Base-by-base conservation (phyloP, 2,329 filamentous ascomycete genomes). In the Dothidotthia symphoricarpi region DNA sequence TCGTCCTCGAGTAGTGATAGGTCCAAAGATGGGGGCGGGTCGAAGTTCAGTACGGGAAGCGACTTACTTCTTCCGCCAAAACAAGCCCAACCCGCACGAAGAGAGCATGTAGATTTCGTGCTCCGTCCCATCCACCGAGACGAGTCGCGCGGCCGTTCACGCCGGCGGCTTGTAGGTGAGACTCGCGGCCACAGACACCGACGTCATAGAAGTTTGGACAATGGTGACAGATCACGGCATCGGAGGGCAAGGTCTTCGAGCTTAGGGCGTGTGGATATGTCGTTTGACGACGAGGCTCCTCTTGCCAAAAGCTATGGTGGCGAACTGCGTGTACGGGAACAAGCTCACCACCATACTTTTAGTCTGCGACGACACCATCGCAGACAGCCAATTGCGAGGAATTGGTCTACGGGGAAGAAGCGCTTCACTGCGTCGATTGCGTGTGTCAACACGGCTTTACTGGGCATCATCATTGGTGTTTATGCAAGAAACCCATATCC, bases 381-480 rank as follows among this genome's bases (percentile, higher is more conserved):
- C 45, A 73, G 77, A 16, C 78, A 82, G 42, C 80, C 82, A 0
- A 81, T 88, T 53, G 84, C 85, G 19, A 76, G 85, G 57, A 83
- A 89, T 53, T 91, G 79, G 86, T 80, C 78, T 10, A 72, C 75
- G 6, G 61, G 68, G 14, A 79, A 83, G 48, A 91, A 90, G 64
- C 71, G 83, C 42, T 78, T 85, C 43, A 77, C 81, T 16, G 86
- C 86, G 3, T 66, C 74, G 3, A 78, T 88, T 41, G 81, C 84
- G 8, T 90, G 86, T 57, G 69, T 84, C 49, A 88, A 85, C 51
- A 88, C 85, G 5, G 80, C 82, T 11, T 70, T 88, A 36, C 73
- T 89, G 30, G 86, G 86, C 0, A 69, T 86, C 16, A 71, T 88
- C 15, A 70, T 87, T 40, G 86, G 86, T 1, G 84, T 89, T 15